phyloP scores from a whole-genome alignment of 2,329 filamentous ascomycete genomes.

The Colletotrichum incanum region DNA sequence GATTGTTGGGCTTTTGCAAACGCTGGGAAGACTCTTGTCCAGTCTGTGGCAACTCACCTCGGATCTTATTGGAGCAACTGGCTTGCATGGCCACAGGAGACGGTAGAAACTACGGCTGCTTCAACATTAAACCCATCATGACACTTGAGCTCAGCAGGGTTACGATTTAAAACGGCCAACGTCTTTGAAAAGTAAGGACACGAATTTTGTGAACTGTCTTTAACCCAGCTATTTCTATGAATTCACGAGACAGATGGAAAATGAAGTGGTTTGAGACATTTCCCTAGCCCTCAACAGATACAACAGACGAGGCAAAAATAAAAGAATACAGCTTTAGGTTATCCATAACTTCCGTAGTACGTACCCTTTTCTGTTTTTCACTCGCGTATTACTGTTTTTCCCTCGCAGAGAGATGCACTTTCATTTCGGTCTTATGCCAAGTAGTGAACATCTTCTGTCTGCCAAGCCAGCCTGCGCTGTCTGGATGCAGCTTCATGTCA shows the following conservation, averaged over 20 bases:
- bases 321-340: too few species aligned
- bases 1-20: slow-evolving; percentile 54
- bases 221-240: too few species aligned
- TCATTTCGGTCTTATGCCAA: slow-evolving; percentile 42
- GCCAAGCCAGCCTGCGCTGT: slow-evolving; percentile 55
- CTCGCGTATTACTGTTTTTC: background rate
- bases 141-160: too few species aligned
- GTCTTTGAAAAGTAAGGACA: too few species aligned
- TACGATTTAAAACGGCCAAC: background rate
- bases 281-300: too few species aligned
- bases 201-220: too few species aligned
- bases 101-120: background rate
- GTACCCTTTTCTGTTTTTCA: too few species aligned
- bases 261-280: too few species aligned
- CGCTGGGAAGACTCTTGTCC: slow-evolving; percentile 50
- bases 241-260: too few species aligned
- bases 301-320: too few species aligned
- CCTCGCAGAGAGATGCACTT: slow-evolving; percentile 24
- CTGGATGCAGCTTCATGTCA: slow-evolving; percentile 37
- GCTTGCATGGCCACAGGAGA: slow-evolving; percentile 44
- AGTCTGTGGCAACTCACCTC: slow-evolving; percentile 47
- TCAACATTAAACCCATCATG: background rate
- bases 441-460: slow-evolving; percentile 40
- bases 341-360: too few species aligned
- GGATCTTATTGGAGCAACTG: slow-evolving; percentile 52